phyloP scores from a whole-genome alignment of 208 protist genomes.

The Trypanosoma boissoni region DNA sequence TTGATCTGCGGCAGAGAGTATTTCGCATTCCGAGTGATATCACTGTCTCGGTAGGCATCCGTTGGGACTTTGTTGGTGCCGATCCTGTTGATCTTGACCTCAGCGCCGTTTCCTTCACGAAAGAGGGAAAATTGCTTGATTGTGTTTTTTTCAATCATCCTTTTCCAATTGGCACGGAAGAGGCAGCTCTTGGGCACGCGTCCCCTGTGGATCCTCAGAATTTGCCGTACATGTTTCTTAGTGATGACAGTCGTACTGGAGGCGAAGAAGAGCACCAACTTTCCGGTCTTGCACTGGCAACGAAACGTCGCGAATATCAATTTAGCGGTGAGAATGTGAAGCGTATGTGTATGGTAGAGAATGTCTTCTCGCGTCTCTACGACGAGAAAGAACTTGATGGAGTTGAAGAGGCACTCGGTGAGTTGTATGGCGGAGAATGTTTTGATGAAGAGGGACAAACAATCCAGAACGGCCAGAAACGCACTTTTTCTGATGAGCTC shows the following conservation, averaged over 20 bases:
- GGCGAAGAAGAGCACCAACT: slow-evolving; percentile 81
- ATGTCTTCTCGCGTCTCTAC: slow-evolving; percentile 69
- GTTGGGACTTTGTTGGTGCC: slow-evolving; percentile 74
- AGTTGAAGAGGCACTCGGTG: slow-evolving; percentile 50
- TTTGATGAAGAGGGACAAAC: slow-evolving; percentile 24
- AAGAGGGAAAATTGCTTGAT: slow-evolving; percentile 69
- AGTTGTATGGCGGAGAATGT: slow-evolving; percentile 22
- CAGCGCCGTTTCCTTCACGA: slow-evolving; percentile 74
- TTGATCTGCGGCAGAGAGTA: slow-evolving; percentile 76
- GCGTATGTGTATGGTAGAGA: slow-evolving; percentile 30
- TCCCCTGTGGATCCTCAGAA: slow-evolving; percentile 41
- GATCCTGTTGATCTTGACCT: slow-evolving; percentile 80
- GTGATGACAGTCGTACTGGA: slow-evolving; percentile 73
- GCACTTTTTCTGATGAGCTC: slow-evolving; percentile 69
- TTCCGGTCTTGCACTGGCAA: slow-evolving; percentile 48
- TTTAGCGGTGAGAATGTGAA: slow-evolving; percentile 24
- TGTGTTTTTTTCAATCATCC: slow-evolving; percentile 87
- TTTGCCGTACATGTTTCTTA: slow-evolving; percentile 83
- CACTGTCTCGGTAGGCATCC: slow-evolving; percentile 64
- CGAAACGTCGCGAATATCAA: slow-evolving; percentile 31
- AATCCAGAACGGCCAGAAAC: slow-evolving; percentile 6
- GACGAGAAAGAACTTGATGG: slow-evolving; percentile 55
- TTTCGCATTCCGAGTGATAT: slow-evolving; percentile 72
- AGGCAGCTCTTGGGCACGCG: slow-evolving; percentile 33
- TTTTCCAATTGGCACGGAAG: slow-evolving; percentile 54